These are phyloP conservation scores for Lipomyces spencermartinsiae DNA, from an alignment of 805 yeast species.

Conservation along the genomic window DNA sequence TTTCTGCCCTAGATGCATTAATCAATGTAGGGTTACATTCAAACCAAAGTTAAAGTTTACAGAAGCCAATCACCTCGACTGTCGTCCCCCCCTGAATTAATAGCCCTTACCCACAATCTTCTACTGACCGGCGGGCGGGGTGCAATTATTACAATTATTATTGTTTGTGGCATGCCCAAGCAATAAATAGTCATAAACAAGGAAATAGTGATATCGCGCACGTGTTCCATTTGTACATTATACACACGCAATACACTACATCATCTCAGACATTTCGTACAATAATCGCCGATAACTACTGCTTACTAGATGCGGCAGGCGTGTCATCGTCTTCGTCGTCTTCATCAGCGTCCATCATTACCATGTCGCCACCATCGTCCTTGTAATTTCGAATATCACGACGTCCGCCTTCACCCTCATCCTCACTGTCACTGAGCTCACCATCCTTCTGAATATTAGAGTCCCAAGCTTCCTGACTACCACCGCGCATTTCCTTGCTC, in stretches of 20 bases:
- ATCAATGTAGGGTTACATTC: neutral
- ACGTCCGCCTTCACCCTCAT: constrained; percentile 42
- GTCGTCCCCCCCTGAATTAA: neutral
- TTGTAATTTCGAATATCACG: constrained; percentile 38
- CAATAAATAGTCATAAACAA: neutral
- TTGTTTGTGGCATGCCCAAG: neutral
- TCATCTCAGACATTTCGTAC: neutral
- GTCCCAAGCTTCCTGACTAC: constrained; percentile 85
- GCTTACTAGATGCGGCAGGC: constrained; percentile 4
- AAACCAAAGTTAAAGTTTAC: neutral
- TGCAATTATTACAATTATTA: too few species aligned
- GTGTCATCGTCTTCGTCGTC: constrained; percentile 19
- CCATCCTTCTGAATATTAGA: constrained; percentile 69
- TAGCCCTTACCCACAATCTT: neutral
- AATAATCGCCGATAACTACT: neutral
- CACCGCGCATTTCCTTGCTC: constrained; percentile 89
- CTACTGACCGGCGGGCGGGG: too few species aligned
- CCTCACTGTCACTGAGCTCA: constrained; percentile 53
- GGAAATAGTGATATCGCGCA: neutral
- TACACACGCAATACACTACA: neutral
- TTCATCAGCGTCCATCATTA: constrained; percentile 30
- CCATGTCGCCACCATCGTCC: constrained; percentile 28
- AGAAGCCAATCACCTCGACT: neutral
- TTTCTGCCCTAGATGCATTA: neutral
- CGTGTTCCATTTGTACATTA: neutral